These are phyloP conservation scores for Agaricus sinodeliciosus DNA, from an alignment of 768 basidiomycete genomes.

Conservation along the genomic window DNA sequence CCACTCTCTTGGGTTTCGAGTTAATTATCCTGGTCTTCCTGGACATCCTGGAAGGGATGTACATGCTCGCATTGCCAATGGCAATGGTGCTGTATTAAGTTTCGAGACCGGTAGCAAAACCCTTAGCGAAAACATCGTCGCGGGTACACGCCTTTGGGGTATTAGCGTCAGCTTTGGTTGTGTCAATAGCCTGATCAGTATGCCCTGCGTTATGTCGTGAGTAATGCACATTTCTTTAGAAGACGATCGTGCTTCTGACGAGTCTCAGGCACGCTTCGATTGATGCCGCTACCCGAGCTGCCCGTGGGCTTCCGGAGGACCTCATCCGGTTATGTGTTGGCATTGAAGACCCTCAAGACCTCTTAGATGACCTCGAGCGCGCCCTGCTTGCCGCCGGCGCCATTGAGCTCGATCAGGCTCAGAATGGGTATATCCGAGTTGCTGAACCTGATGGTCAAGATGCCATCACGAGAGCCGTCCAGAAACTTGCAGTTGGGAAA, in stretches of 20 bases:
- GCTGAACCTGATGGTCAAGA: slow-evolving; percentile 22
- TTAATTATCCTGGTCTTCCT: slow-evolving; percentile 87
- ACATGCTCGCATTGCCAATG: slow-evolving; percentile 87
- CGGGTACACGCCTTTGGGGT: slow-evolving; percentile 89
- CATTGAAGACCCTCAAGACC: slow-evolving; percentile 90
- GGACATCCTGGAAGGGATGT: slow-evolving; percentile 78
- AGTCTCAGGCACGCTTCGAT: slow-evolving; percentile 87
- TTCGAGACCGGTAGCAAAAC: slow-evolving; percentile 92
- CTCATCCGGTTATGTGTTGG: slow-evolving; percentile 97
- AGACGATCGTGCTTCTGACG: slow-evolving; percentile 10
- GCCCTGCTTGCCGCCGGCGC: slow-evolving; percentile 91
- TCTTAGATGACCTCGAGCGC: slow-evolving; percentile 91
- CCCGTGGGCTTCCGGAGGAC: slow-evolving; percentile 95
- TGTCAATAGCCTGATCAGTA: slow-evolving; percentile 95
- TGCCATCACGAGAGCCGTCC: slow-evolving; percentile 53
- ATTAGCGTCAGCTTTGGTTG: slow-evolving; percentile 98
- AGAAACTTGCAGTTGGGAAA: slow-evolving; percentile 39
- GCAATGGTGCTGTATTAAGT: slow-evolving; percentile 89
- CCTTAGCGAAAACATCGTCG: slow-evolving; percentile 89
- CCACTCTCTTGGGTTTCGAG: slow-evolving; percentile 75
- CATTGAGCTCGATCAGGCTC: slow-evolving; percentile 50
- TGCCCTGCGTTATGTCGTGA: slow-evolving; percentile 99
- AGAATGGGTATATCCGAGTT: slow-evolving; percentile 43
- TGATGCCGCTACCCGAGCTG: slow-evolving; percentile 91
- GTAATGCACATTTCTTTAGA: slow-evolving; percentile 28